These are phyloP conservation scores for Colletotrichum liriopes DNA, from an alignment of 2,329 filamentous ascomycete species.

Conservation along the genomic window DNA sequence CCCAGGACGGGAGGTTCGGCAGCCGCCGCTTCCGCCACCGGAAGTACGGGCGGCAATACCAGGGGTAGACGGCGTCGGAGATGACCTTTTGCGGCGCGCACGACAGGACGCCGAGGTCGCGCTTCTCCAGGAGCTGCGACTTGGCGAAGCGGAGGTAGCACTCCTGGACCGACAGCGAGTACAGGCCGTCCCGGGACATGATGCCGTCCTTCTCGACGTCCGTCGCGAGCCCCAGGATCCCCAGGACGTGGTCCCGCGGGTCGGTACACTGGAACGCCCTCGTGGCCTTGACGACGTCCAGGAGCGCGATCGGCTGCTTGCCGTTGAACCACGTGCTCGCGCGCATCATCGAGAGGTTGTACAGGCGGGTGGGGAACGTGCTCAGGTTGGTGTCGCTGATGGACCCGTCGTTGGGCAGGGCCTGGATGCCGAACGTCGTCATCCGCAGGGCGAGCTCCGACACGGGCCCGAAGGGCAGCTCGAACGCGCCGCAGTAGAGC, in stretches of 20 bases:
- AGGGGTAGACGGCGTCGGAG: background rate
- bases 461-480: constrained; percentile 10
- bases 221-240: constrained; percentile 5
- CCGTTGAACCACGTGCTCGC: constrained; percentile 18
- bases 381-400: constrained; percentile 1
- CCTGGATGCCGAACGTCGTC: constrained; percentile 5
- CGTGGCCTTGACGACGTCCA: constrained; percentile 25
- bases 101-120: background rate
- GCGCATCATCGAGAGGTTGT: constrained; percentile 30
- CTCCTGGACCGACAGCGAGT: constrained; percentile 18
- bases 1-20: constrained; percentile 16
- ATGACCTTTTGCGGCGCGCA: constrained; percentile 8
- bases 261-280: constrained; percentile 19
- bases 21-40: constrained; percentile 8
- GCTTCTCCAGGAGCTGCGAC: constrained; percentile 12
- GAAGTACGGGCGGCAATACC: constrained; percentile 12
- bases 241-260: constrained; percentile 22
- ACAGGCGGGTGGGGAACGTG: background rate
- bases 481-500: constrained; percentile 25
- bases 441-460: constrained; percentile 20
- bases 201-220: constrained; percentile 25
- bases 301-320: constrained; percentile 16
- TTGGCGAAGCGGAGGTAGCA: constrained; percentile 13
- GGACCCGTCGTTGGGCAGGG: background rate
- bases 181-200: constrained; percentile 11